Base-by-base conservation (phyloP, 371 early-diverging fungal genomes). In the Blakeslea trispora region DNA sequence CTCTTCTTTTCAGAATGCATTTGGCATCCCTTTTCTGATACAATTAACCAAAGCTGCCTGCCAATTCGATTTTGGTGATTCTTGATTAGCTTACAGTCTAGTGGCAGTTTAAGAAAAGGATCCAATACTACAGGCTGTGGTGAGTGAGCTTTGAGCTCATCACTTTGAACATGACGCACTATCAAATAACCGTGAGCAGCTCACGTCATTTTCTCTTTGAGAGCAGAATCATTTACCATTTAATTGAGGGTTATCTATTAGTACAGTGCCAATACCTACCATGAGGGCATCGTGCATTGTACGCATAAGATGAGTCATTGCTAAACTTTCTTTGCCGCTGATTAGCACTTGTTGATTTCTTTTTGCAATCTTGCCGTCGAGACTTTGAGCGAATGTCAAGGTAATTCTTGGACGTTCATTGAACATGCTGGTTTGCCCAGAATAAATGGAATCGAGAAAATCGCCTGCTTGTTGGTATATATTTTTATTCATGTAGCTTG, bases 111-210 rank as follows among this genome's bases (percentile, higher is more conserved):
- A 10, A 75, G 57, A 19, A 63, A 73, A 1, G 91, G 72, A 63
- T 97, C 97, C 23, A 97, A 64, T n/a, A 97, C 81, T 23, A 97
- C 75, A 5, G 97, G 95, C 22, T 85, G 85, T 5, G 96, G 96
- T 49, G 90, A 84, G 10, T 32, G 19, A 18, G 45, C 40, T 9
- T 1, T 3, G 11, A n/a, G 18, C 21, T 59, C 65, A 3, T 45
- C 21, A 6, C 49, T 44, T 39, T 63, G 54, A 50, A 68, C 40
- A 42, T 58, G 63, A 28, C 68, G 67, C 5, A 67, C 72, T 73
- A 23, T 5, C 14, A 14, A 46, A 31, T 39, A 71, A 59, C 2
- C 2, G n/a, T 37, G 4, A 45, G 19, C 6, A 21, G 10, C 32
- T 2, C 34, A 22, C 5, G 9, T 23, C 1, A 24, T 11, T 34